Evolutionary conservation across 768 basidiomycete species (phyloP).

Genomic region (Mycena epipterygia): DNA sequence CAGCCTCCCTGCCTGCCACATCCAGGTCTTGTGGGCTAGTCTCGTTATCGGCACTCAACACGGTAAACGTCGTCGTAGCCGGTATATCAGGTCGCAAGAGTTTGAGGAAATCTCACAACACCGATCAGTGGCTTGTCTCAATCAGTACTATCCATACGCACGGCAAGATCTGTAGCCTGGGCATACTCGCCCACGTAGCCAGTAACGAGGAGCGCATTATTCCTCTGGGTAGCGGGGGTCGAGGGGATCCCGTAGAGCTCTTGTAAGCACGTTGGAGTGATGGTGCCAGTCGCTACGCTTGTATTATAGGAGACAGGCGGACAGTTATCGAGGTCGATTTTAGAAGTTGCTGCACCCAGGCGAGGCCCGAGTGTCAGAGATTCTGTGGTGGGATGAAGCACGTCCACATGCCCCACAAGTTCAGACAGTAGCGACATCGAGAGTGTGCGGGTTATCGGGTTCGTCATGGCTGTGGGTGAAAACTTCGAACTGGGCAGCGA

Average conservation of each 20-base stretch:
- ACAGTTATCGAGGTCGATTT: no score
- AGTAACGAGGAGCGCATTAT: conserved; percentile 17
- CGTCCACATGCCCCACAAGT: conserved; percentile 16
- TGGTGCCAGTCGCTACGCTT: no score
- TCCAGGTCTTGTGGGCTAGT: not conserved
- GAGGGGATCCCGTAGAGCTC: no score
- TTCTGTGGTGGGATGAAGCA: conserved; percentile 4
- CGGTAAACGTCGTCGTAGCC: conserved; percentile 3
- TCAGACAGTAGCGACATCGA: conserved; percentile 10
- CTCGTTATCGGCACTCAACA: not conserved
- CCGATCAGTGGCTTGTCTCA: no score
- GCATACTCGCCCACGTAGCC: conserved; percentile 3
- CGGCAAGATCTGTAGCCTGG: conserved; percentile 3
- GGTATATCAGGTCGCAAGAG: not conserved
- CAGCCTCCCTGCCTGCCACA: not conserved
- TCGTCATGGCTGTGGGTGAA: not conserved
- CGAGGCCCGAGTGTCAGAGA: not conserved
- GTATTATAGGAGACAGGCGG: no score
- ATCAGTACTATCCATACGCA: not conserved
- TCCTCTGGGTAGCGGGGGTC: not conserved
- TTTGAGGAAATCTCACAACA: not conserved
- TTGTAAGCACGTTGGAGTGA: no score
- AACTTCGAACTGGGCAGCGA: conserved; percentile 11
- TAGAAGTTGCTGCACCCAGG: not conserved
- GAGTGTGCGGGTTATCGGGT: conserved; percentile 8